Conservation (phyloP, 192 early-diverging fungal species). For the Linnemannia zychae region DNA sequence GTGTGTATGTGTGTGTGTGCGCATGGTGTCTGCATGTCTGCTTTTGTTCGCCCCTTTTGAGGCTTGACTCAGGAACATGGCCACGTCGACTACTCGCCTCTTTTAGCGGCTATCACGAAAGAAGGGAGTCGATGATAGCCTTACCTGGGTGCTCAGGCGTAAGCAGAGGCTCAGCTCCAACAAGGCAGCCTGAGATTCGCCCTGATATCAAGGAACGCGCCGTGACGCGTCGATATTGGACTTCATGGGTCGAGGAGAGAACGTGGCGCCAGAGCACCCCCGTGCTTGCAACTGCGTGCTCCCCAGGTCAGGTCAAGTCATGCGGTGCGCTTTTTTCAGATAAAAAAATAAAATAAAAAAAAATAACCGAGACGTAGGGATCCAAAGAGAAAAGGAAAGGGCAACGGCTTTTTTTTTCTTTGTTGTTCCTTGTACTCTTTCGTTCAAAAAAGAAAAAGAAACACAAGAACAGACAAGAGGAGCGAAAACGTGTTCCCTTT, state of each 20-base stretch:
- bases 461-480: neutral
- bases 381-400: too few species aligned
- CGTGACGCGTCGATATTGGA: neutral
- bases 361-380: too few species aligned
- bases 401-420: too few species aligned
- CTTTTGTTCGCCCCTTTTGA: neutral
- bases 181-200: neutral
- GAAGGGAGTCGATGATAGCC: too few species aligned
- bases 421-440: neutral
- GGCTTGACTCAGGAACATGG: neutral
- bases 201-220: neutral
- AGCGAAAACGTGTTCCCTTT: neutral
- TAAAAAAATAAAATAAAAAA: too few species aligned
- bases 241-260: neutral
- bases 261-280: neutral
- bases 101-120: too few species aligned
- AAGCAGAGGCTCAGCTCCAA: too few species aligned
- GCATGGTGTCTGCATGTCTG: neutral
- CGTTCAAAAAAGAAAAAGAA: neutral
- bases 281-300: too few species aligned
- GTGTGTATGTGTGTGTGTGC: neutral
- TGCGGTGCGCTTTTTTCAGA: too few species aligned
- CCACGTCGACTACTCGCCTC: too few species aligned
- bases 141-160: too few species aligned
- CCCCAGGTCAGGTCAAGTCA: too few species aligned